phyloP scores from a whole-genome alignment of 495 filamentous ascomycete genomes.

The Baudoinia panamericana region DNA sequence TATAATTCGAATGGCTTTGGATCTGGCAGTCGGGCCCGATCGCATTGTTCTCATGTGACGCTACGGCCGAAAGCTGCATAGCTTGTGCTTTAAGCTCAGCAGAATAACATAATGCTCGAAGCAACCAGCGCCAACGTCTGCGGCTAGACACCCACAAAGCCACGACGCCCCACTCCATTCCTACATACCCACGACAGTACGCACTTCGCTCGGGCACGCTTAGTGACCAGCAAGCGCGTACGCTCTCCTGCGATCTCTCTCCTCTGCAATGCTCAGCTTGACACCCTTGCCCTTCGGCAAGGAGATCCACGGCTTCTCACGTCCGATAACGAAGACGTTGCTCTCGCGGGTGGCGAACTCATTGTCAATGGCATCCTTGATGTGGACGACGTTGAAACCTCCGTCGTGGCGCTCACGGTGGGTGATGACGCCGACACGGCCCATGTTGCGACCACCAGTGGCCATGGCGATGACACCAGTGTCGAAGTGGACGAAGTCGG shows the following conservation, averaged over 20 bases:
- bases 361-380: conserved; percentile 99
- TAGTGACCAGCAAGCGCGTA: conserved; percentile 54
- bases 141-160: neutral
- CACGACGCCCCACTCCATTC: neutral
- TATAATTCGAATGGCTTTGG: too few relatives aligned
- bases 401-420: conserved; percentile 99
- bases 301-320: conserved; percentile 96
- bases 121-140: too few relatives aligned
- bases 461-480: conserved; percentile 95
- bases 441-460: conserved; percentile 98
- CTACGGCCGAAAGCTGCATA: too few relatives aligned
- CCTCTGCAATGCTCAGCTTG: conserved; percentile 95
- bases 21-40: too few relatives aligned
- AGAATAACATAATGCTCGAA: too few relatives aligned
- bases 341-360: conserved; percentile 94
- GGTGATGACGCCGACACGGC: conserved; percentile 99
- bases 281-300: conserved; percentile 99
- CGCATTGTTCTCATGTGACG: too few relatives aligned
- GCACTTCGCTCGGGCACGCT: conserved; percentile 8
- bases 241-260: conserved; percentile 90
- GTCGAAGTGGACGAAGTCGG: conserved; percentile 92
- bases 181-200: neutral
- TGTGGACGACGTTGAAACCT: conserved; percentile 98
- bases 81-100: too few relatives aligned
- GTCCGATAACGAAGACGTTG: conserved; percentile 97